Evolutionary conservation across 495 filamentous ascomycete species (phyloP).

Genomic region (Choiromyces venosus): DNA sequence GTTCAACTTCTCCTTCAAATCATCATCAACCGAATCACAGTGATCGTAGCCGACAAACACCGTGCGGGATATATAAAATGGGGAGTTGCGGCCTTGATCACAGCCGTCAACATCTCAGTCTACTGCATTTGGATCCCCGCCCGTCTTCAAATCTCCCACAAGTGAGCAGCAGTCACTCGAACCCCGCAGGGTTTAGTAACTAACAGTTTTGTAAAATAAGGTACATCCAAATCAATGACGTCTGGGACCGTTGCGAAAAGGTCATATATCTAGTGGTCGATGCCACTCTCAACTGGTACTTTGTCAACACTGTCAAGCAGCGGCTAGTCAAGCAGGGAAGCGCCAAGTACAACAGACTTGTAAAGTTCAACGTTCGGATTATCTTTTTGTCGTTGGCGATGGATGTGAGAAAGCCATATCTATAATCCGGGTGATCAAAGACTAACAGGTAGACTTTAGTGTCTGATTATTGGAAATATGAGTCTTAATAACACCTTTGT

Average conservation of each 20-base stretch:
- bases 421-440: background rate
- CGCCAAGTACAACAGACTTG: conserved; percentile 47
- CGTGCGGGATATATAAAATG: conserved; percentile 44
- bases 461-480: conserved; percentile 33
- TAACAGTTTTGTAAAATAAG: conserved; percentile 22
- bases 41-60: conserved; percentile 43
- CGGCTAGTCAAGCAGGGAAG: conserved; percentile 48
- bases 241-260: conserved; percentile 49
- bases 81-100: conserved; percentile 46
- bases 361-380: conserved; percentile 48
- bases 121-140: conserved; percentile 51
- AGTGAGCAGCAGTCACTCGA: conserved; percentile 6
- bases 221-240: conserved; percentile 46
- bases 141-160: conserved; percentile 42
- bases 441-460: conserved; percentile 8
- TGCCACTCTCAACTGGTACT: conserved; percentile 47
- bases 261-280: conserved; percentile 48
- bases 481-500: conserved; percentile 34
- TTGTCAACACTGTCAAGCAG: conserved; percentile 44
- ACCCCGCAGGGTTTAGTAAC: background rate
- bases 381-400: conserved; percentile 48
- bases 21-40: conserved; percentile 49
- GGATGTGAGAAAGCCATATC: conserved; percentile 43
- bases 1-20: conserved; percentile 49
- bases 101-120: conserved; percentile 48